Base-by-base conservation (phyloP, 1,284 basidiomycete species). In the Mycena citricolor region DNA sequence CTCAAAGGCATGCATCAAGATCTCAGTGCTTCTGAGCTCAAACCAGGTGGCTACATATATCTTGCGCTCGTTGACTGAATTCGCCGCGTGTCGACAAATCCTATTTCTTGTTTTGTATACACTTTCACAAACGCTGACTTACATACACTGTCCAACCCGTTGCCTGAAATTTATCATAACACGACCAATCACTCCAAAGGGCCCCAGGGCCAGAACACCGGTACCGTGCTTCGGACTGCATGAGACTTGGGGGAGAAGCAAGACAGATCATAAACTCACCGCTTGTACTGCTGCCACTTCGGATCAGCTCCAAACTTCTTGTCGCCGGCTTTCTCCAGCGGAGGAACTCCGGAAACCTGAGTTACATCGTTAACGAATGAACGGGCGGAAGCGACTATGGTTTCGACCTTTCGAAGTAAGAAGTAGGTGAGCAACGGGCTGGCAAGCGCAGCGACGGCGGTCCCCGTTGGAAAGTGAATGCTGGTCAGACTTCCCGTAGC, bases 381-480 rank as follows among this genome's bases (percentile, higher is more conserved):
- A n/a, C n/a, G n/a, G n/a, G n/a, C n/a, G n/a, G n/a, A n/a, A n/a
- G 10, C 22, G 45, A 32, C 42, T 10, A 20, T 20, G 42, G 7
- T 26, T 52, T 70, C 48, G 35, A 79, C 77, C 52, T 77, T 71
- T 49, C 74, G 69, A 29, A 81, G 51, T 11, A 84, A 59, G 44
- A 74, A 67, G 65, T 83, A 89, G 3, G 83, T 84, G 54, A 85
- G 72, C 10, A 86, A 44, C 0, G 87, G 87, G 52, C 83, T 85
- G 32, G 75, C 57, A 7, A 76, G 74, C 4, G 79, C 74, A 4
- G 81, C 52, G 10, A 71, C 69, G 45, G 74, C 61, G 0, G 73
- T 64, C 4, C 66, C 69, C 16, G 54, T 51, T 33, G 80, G 71
- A 57, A 74, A 73, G 54, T 71, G 66, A 30, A 68, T 57, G 5